These are phyloP conservation scores for Fusarium sarcochroum DNA, from an alignment of 2,329 filamentous ascomycete genomes.

Conservation along the genomic window DNA sequence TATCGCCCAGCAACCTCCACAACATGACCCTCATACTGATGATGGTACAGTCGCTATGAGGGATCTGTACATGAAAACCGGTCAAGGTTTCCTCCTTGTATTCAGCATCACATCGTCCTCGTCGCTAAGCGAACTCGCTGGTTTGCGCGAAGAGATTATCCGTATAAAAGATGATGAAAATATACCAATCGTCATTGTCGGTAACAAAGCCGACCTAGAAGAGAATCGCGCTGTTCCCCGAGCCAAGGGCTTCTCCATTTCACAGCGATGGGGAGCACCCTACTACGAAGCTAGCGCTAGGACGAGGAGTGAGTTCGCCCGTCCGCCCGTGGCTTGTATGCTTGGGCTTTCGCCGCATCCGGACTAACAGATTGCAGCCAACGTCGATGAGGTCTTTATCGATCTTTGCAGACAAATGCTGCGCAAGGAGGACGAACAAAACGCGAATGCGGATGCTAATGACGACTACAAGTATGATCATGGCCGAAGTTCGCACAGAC, in stretches of 20 bases:
- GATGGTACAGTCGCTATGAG: constrained; percentile 70
- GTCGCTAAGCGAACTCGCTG: constrained; percentile 85
- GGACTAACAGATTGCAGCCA: constrained; percentile 64
- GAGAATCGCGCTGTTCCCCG: constrained; percentile 85
- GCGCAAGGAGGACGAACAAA: constrained; percentile 73
- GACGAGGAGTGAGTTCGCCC: constrained; percentile 70
- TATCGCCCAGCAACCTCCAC: constrained; percentile 32
- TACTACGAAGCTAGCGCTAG: constrained; percentile 93
- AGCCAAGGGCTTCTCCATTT: constrained; percentile 84
- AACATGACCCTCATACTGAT: constrained; percentile 41
- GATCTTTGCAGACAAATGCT: constrained; percentile 89
- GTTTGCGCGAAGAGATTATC: constrained; percentile 89
- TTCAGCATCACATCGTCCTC: constrained; percentile 91
- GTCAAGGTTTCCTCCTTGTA: constrained; percentile 90
- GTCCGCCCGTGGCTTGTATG: constrained; percentile 15
- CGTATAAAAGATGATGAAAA: constrained; percentile 91
- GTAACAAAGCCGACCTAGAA: constrained; percentile 92
- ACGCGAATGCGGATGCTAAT: constrained; percentile 51
- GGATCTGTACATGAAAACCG: constrained; percentile 93
- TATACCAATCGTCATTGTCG: constrained; percentile 89
- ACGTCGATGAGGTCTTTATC: constrained; percentile 91
- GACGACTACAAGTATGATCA: constrained; percentile 60
- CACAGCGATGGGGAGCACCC: constrained; percentile 89
- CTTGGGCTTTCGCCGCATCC: constrained; percentile 25
- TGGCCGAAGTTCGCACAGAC: constrained; percentile 47